Conservation (phyloP, 192 early-diverging fungal genomes). For the Coemansia sp. region DNA sequence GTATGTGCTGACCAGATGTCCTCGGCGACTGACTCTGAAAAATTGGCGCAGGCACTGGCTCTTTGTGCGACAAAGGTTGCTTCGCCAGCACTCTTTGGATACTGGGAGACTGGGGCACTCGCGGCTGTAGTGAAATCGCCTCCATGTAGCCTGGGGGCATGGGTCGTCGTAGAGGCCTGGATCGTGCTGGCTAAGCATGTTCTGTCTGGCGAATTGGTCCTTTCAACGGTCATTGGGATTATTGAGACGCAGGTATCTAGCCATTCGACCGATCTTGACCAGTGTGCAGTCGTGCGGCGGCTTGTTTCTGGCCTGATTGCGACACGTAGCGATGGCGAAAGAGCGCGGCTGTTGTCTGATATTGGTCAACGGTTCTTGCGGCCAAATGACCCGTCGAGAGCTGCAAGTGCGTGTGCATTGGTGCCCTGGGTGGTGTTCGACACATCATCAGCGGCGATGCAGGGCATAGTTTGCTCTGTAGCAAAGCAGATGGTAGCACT, state of each 20-base stretch:
- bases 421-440: constrained; percentile 2
- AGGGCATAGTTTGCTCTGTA: neutral
- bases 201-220: constrained; percentile 5
- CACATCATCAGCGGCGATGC: neutral
- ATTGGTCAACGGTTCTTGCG: neutral
- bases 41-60: constrained; percentile 20
- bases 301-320: neutral
- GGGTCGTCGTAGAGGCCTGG: constrained; percentile 36
- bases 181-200: constrained; percentile 12
- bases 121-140: constrained; percentile 7
- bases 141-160: constrained; percentile 15
- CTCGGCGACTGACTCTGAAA: constrained; percentile 14
- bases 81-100: constrained; percentile 12
- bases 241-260: constrained; percentile 5
- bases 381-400: neutral
- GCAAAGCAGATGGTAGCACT: neutral
- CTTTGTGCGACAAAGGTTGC: constrained; percentile 16
- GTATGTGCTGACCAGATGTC: neutral
- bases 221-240: constrained; percentile 8
- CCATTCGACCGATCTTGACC: neutral
- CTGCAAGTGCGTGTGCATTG: neutral
- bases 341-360: neutral
- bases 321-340: neutral
- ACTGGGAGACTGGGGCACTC: constrained; percentile 27
- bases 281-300: neutral